A percentile compares a stretch with the other conserved stretches of the same genome.
These are phyloP conservation scores for Oryza meyeriana DNA, from an alignment of 176 grass and related monocot species.

Conservation along the genomic window DNA sequence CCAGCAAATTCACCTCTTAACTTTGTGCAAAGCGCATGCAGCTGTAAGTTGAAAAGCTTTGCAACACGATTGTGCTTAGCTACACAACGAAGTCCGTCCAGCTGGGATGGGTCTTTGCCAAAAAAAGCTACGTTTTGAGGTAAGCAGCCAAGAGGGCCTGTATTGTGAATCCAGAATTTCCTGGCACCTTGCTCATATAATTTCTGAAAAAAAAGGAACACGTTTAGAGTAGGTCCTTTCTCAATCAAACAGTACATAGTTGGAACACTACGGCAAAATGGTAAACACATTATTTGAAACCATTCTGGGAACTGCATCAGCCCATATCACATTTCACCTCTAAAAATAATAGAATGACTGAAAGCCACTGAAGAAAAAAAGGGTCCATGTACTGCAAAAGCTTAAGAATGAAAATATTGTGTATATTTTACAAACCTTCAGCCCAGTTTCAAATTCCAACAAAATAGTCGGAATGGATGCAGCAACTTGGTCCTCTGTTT, in stretches of 20 bases:
- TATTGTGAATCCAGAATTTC: slow-evolving; percentile 99
- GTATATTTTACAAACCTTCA: slow-evolving; percentile 66
- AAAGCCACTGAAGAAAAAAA: not conserved
- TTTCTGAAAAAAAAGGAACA: slow-evolving; percentile 53
- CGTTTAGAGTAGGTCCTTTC: not conserved
- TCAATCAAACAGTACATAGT: slow-evolving; percentile 3
- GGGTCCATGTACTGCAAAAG: not conserved
- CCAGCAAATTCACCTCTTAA: slow-evolving; percentile 59
- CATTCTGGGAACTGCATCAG: not conserved
- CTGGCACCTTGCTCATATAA: slow-evolving; percentile 89
- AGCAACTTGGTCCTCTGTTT: slow-evolving; percentile 82
- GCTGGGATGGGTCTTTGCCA: slow-evolving; percentile 76
- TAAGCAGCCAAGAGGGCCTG: slow-evolving; percentile 91
- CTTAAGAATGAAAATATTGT: slow-evolving; percentile 5
- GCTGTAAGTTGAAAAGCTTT: slow-evolving; percentile 87
- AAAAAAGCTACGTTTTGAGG: slow-evolving; percentile 83
- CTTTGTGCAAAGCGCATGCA: slow-evolving; percentile 86
- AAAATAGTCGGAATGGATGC: slow-evolving; percentile 88
- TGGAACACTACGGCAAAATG: not conserved
- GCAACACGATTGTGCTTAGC: slow-evolving; percentile 78
- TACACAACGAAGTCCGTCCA: slow-evolving; percentile 80
- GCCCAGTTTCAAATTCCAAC: slow-evolving; percentile 79
- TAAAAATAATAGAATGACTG: not conserved
- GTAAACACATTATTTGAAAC: not conserved
- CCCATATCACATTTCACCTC: not conserved